Conservation (phyloP, 1,139 yeast genomes). For the Protomyces lactucae-debilis region DNA sequence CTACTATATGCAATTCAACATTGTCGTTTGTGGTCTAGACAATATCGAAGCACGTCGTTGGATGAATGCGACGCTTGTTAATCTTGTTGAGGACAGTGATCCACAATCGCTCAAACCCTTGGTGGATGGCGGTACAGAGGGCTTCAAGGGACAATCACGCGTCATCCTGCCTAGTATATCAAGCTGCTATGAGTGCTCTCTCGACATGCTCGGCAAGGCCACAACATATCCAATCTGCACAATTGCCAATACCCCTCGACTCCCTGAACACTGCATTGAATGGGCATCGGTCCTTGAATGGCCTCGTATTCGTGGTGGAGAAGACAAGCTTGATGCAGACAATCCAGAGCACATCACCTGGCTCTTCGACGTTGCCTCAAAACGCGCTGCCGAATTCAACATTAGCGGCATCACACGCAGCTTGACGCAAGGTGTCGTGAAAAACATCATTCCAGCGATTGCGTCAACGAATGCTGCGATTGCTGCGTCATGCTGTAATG, state of each 20-base stretch:
- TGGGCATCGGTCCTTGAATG: constrained; percentile 81
- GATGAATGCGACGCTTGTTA: constrained; percentile 73
- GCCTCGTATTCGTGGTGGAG: constrained; percentile 50
- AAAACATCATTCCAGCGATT: constrained; percentile 87
- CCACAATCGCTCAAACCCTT: constrained; percentile 65
- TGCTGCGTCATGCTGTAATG: constrained; percentile 88
- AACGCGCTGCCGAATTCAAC: constrained; percentile 59
- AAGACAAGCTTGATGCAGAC: constrained; percentile 56
- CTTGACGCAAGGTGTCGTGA: constrained; percentile 80
- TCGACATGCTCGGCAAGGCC: constrained; percentile 66
- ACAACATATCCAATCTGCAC: constrained; percentile 87
- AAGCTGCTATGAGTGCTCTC: constrained; percentile 89
- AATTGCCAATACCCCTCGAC: constrained; percentile 84
- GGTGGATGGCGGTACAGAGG: constrained; percentile 95
- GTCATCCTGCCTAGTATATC: constrained; percentile 79
- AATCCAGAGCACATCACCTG: constrained; percentile 60
- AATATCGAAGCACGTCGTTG: constrained; percentile 86
- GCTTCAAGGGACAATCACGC: constrained; percentile 86
- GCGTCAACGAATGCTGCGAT: constrained; percentile 91
- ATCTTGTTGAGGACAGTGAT: constrained; percentile 51
- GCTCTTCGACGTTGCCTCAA: constrained; percentile 54
- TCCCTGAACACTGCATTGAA: constrained; percentile 92
- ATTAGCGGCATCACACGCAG: constrained; percentile 68
- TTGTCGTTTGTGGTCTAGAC: constrained; percentile 84
- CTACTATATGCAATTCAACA: constrained; percentile 64